phyloP scores from a whole-genome alignment of 441 rosid species.

The Arabidopsis hybrid region DNA sequence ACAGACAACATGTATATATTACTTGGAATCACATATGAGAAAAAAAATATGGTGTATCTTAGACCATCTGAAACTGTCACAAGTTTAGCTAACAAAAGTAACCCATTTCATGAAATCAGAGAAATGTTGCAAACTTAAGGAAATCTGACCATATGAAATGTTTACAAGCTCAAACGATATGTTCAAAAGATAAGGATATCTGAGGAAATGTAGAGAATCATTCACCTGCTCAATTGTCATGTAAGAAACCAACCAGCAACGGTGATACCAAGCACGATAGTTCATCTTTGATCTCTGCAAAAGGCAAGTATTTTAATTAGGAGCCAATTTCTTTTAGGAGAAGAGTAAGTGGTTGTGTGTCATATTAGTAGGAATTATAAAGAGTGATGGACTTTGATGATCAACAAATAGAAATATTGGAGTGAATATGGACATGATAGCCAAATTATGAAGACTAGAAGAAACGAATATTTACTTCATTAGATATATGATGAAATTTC shows the following conservation, averaged over 20 bases:
- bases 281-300: conserved; percentile 95
- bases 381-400: too few species aligned
- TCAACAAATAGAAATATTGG: not conserved
- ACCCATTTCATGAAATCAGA: conserved; percentile 16
- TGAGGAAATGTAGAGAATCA: conserved; percentile 15
- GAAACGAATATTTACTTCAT: conserved; percentile 24
- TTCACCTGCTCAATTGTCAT: conserved; percentile 80
- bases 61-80: conserved; percentile 12
- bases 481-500: conserved; percentile 60
- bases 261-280: conserved; percentile 97
- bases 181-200: conserved; percentile 5
- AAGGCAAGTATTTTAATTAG: not conserved
- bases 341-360: not conserved
- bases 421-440: not conserved
- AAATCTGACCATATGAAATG: not conserved
- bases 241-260: conserved; percentile 91
- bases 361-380: not conserved
- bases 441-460: conserved; percentile 34
- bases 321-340: not conserved
- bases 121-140: not conserved
- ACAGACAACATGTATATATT: conserved; percentile 21
- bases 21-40: conserved; percentile 6
- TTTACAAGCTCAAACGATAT: not conserved
- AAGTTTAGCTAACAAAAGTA: conserved; percentile 34
- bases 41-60: conserved; percentile 30